Percentiles rank a stretch among this genome's conserved stretches.
Conservation (phyloP, 352 stramenopile species). For the Pythium volutum region DNA sequence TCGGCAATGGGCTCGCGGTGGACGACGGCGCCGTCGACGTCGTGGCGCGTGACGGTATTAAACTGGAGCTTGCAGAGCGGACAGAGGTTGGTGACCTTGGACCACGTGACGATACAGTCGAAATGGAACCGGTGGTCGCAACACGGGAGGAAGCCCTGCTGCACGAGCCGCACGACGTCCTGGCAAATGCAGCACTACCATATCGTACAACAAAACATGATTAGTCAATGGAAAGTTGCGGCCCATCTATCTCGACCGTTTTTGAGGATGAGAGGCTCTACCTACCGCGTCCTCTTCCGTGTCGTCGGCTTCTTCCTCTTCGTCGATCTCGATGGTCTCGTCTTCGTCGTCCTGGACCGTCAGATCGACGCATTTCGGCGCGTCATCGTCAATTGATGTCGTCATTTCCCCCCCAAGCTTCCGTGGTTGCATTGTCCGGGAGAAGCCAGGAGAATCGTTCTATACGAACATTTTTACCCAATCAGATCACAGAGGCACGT, state of each 20-base stretch:
- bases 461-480: background rate
- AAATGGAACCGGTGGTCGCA: conserved; percentile 87
- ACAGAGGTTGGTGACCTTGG: conserved; percentile 82
- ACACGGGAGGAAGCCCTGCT: conserved; percentile 49
- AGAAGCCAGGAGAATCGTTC: background rate
- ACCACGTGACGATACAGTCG: conserved; percentile 78
- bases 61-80: conserved; percentile 82
- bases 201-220: background rate
- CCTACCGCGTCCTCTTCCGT: conserved; percentile 28
- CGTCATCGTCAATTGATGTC: background rate
- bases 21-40: conserved; percentile 35
- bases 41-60: conserved; percentile 40
- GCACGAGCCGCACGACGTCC: conserved; percentile 49
- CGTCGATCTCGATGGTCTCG: conserved; percentile 7
- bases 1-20: conserved; percentile 42
- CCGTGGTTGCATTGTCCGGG: too few relatives aligned
- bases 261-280: background rate
- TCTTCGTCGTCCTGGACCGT: conserved; percentile 8
- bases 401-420: conserved; percentile 2
- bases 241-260: background rate
- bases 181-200: conserved; percentile 80
- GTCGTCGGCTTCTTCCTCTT: conserved; percentile 20
- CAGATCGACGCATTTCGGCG: conserved; percentile 9
- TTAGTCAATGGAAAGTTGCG: background rate
- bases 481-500: too few relatives aligned